Conservation (phyloP, 2,329 filamentous ascomycete genomes). For the Myriosclerotinia duriaeana region DNA sequence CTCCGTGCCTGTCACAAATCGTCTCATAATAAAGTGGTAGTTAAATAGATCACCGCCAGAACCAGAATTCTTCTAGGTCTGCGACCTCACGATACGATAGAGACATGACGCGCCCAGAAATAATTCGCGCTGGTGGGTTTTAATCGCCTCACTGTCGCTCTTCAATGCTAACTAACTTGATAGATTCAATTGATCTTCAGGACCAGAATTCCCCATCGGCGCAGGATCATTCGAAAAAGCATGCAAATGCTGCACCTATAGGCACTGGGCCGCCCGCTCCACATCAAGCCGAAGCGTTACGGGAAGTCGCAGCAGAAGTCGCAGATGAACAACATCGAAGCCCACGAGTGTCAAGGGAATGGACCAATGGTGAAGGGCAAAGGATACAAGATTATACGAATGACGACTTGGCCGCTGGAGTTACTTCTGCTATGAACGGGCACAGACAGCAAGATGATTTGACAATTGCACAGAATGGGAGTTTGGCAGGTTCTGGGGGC, state of each 20-base stretch:
- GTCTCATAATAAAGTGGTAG: conserved; percentile 16
- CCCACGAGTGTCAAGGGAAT: conserved; percentile 59
- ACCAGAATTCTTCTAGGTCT: conserved; percentile 16
- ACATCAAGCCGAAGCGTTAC: conserved; percentile 82
- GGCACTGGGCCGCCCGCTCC: conserved; percentile 49
- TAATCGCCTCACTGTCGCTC: conserved; percentile 17
- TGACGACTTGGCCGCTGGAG: conserved; percentile 46
- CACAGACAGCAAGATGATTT: conserved; percentile 54
- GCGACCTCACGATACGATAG: conserved; percentile 7
- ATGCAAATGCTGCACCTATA: conserved; percentile 50
- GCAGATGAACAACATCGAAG: conserved; percentile 69
- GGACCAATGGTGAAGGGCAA: conserved; percentile 42
- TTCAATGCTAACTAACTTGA: conserved; percentile 29
- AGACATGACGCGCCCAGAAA: conserved; percentile 54
- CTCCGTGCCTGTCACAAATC: conserved; percentile 19
- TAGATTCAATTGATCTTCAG: conserved; percentile 95
- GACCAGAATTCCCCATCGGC: conserved; percentile 78
- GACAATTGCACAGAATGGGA: conserved; percentile 62
- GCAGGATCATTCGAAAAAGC: conserved; percentile 70
- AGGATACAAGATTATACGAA: conserved; percentile 44
- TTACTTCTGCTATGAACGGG: conserved; percentile 45
- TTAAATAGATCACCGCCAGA: conserved; percentile 8
- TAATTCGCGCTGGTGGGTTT: conserved; percentile 54
- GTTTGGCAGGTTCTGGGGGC: conserved; percentile 46
- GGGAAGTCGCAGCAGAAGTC: conserved; percentile 74